Percentiles rank a stretch among this genome's conserved stretches.
Conservation (phyloP, 2,329 filamentous ascomycete genomes). For the Xylariaceae sp. region DNA sequence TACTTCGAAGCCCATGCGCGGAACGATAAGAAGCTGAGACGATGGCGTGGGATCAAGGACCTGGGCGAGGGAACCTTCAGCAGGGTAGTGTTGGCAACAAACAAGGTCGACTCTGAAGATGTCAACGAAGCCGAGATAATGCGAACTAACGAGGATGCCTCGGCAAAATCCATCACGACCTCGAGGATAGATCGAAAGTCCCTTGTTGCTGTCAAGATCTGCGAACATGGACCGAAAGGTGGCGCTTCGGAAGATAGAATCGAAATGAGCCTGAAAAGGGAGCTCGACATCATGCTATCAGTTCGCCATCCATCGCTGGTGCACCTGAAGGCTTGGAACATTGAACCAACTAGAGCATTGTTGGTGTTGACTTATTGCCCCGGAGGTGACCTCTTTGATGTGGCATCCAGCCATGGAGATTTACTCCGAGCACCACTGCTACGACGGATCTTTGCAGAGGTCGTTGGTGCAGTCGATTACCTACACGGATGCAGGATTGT, state of each 20-base stretch:
- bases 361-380: conserved; percentile 88
- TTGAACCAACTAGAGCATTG: conserved; percentile 74
- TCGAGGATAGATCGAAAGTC: conserved; percentile 60
- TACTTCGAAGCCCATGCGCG: conserved; percentile 66
- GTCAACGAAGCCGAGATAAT: conserved; percentile 36
- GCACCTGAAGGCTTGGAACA: conserved; percentile 85
- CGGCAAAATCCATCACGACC: conserved; percentile 26
- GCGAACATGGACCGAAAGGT: conserved; percentile 88
- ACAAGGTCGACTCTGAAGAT: conserved; percentile 55
- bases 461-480: conserved; percentile 80
- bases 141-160: conserved; percentile 33
- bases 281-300: conserved; percentile 86
- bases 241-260: conserved; percentile 90
- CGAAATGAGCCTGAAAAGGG: conserved; percentile 87
- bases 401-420: conserved; percentile 68
- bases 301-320: conserved; percentile 87
- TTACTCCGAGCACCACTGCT: conserved; percentile 65
- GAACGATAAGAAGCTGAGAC: conserved; percentile 61
- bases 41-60: conserved; percentile 73
- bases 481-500: conserved; percentile 82
- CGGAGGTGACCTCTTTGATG: conserved; percentile 90
- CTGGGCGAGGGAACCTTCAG: conserved; percentile 95
- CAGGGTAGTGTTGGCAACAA: conserved; percentile 85
- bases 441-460: conserved; percentile 81
- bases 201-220: conserved; percentile 90